These are phyloP conservation scores for Punica granatum DNA, from an alignment of 345 rosid species.

Conservation along the genomic window DNA sequence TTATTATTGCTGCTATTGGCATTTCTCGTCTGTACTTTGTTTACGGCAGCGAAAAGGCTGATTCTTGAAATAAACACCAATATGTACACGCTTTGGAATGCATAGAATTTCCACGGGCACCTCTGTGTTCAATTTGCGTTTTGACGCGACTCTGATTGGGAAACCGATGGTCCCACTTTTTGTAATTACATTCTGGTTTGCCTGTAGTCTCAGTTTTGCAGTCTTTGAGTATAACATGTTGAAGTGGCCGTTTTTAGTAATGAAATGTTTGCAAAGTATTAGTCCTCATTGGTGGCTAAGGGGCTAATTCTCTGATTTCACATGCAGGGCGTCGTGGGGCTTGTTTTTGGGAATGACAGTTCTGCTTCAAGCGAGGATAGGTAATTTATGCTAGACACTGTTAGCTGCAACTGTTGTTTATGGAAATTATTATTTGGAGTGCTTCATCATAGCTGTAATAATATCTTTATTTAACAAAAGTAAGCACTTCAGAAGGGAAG, in stretches of 20 bases:
- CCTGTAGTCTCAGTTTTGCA: neutral
- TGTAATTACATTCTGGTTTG: neutral
- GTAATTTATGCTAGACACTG: constrained; percentile 19
- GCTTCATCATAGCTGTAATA: neutral
- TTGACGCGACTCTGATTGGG: neutral
- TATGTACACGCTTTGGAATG: neutral
- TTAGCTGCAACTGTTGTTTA: neutral
- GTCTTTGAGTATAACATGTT: neutral
- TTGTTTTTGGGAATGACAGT: constrained; percentile 83
- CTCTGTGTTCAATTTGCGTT: neutral
- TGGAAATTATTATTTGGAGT: neutral
- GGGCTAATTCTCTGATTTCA: neutral
- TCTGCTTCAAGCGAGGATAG: constrained; percentile 70
- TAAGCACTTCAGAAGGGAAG: neutral
- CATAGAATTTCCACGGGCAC: neutral
- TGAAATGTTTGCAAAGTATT: neutral
- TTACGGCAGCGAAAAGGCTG: neutral
- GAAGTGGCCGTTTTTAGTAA: neutral
- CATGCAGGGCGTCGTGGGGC: constrained; percentile 87
- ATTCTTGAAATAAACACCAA: neutral
- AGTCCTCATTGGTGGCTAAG: neutral
- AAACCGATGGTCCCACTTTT: neutral
- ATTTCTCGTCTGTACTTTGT: neutral
- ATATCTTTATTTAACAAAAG: neutral
- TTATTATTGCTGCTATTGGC: neutral